Evolutionary conservation across 23 red algal species (phyloP).

Genomic region (Chondrus crispus): DNA sequence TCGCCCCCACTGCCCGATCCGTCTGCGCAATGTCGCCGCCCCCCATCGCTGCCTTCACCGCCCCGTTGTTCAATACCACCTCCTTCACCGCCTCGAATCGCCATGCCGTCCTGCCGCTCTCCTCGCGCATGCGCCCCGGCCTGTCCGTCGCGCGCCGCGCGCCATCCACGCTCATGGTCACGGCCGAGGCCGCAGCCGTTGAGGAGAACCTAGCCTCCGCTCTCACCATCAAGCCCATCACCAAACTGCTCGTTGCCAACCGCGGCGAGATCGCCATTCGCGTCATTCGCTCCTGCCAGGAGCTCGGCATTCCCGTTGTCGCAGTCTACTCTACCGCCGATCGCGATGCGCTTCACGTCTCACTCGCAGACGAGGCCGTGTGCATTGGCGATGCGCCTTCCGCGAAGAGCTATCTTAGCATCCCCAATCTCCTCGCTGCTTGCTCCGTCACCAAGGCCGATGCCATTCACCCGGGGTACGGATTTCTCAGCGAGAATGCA

Average conservation of each 20-base stretch:
- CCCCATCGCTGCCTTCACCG: background rate
- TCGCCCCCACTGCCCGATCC: background rate
- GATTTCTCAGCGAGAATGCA: constrained; percentile 96
- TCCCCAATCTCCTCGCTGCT: constrained; percentile 75
- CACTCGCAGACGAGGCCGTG: constrained; percentile 85
- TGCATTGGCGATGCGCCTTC: constrained; percentile 79
- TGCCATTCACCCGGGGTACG: constrained; percentile 93
- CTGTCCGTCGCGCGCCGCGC: background rate
- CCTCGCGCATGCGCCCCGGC: background rate
- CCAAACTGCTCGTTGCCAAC: constrained; percentile 84
- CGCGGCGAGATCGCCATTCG: constrained; percentile 97
- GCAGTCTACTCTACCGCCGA: constrained; percentile 88
- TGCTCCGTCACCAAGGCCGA: constrained; percentile 65
- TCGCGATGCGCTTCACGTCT: constrained; percentile 74
- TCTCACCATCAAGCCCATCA: constrained; percentile 3
- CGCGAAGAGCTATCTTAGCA: constrained; percentile 72
- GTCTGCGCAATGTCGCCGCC: too few species aligned
- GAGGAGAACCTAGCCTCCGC: background rate
- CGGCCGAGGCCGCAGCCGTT: background rate
- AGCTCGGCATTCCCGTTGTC: constrained; percentile 81
- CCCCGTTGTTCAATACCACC: background rate
- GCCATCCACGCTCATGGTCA: background rate
- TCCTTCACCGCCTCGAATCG: background rate
- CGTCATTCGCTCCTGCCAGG: constrained; percentile 82
- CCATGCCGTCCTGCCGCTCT: background rate